These are phyloP conservation scores for Steccherinum ochraceum DNA, from an alignment of 768 basidiomycete species.

Conservation along the genomic window DNA sequence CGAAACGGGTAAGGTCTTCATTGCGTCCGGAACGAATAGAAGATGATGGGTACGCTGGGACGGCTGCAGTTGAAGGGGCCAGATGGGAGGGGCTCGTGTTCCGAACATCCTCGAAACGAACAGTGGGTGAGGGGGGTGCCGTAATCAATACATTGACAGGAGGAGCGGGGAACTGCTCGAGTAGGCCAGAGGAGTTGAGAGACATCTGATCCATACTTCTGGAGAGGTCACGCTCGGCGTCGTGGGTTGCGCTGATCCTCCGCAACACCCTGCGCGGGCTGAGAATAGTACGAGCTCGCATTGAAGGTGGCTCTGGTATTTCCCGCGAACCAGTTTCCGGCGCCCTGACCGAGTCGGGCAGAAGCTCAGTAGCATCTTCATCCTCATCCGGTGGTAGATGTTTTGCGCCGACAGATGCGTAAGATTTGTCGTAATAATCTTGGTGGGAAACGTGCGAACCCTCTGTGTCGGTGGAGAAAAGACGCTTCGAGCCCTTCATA, in stretches of 20 bases:
- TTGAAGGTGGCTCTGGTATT: background rate
- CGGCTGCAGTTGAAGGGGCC: slow-evolving; percentile 12
- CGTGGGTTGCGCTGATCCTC: slow-evolving; percentile 31
- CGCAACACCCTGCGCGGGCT: slow-evolving; percentile 40
- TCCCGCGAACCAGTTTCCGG: background rate
- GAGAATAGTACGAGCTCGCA: background rate
- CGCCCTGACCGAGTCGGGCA: background rate
- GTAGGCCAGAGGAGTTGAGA: slow-evolving; percentile 25
- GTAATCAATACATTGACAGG: slow-evolving; percentile 17
- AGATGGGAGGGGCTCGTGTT: slow-evolving; percentile 1
- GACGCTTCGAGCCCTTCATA: slow-evolving; percentile 65
- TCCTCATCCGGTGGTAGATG: background rate
- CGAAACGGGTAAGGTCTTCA: slow-evolving; percentile 82
- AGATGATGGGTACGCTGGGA: slow-evolving; percentile 40
- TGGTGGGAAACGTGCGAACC: slow-evolving; percentile 28
- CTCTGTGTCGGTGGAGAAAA: slow-evolving; percentile 65
- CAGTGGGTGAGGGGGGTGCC: slow-evolving; percentile 12
- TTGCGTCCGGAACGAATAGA: slow-evolving; percentile 46
- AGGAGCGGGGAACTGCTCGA: slow-evolving; percentile 24
- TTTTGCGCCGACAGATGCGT: background rate
- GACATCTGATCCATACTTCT: slow-evolving; percentile 40
- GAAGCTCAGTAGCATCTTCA: background rate
- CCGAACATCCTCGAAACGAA: background rate
- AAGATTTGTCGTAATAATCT: background rate
- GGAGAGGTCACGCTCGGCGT: slow-evolving; percentile 31